Evolutionary conservation across 108 stramenopile genomes (phyloP).

Genomic region (Fistulifera pelliculosa): DNA sequence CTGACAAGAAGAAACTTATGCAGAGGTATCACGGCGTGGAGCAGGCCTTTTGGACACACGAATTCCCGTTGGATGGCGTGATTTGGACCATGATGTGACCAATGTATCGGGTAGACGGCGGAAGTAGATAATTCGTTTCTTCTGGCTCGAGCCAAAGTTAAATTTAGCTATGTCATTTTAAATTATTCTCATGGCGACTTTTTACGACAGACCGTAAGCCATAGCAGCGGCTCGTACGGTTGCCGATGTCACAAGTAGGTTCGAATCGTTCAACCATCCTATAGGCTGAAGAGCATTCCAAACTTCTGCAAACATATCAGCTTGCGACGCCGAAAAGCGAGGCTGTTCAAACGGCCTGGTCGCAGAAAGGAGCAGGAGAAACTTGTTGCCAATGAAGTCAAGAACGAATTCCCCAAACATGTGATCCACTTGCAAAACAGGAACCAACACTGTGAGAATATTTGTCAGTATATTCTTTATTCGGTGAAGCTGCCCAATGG

Average conservation of each 20-base stretch:
- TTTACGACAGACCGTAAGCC: constrained; percentile 5
- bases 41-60: constrained; percentile 23
- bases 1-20: constrained; percentile 7
- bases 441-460: constrained; percentile 43
- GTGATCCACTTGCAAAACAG: constrained; percentile 22
- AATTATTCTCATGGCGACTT: neutral
- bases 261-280: constrained; percentile 38
- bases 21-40: constrained; percentile 1
- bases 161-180: too few relatives aligned
- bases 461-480: constrained; percentile 34
- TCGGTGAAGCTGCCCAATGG: constrained; percentile 22
- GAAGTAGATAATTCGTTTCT: too few relatives aligned
- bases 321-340: constrained; percentile 7
- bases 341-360: constrained; percentile 15
- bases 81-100: constrained; percentile 66
- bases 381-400: constrained; percentile 25
- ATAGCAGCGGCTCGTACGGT: constrained; percentile 50
- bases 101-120: neutral
- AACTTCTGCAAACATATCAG: constrained; percentile 21
- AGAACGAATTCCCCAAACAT: constrained; percentile 21
- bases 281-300: constrained; percentile 26
- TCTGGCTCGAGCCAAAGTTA: too few relatives aligned
- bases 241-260: constrained; percentile 38
- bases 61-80: constrained; percentile 73
- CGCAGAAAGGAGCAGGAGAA: constrained; percentile 43